Percentiles rank a stretch among this genome's conserved stretches.
Evolutionary conservation across 1,284 basidiomycete genomes (phyloP).

Genomic region (Malassezia sp.): DNA sequence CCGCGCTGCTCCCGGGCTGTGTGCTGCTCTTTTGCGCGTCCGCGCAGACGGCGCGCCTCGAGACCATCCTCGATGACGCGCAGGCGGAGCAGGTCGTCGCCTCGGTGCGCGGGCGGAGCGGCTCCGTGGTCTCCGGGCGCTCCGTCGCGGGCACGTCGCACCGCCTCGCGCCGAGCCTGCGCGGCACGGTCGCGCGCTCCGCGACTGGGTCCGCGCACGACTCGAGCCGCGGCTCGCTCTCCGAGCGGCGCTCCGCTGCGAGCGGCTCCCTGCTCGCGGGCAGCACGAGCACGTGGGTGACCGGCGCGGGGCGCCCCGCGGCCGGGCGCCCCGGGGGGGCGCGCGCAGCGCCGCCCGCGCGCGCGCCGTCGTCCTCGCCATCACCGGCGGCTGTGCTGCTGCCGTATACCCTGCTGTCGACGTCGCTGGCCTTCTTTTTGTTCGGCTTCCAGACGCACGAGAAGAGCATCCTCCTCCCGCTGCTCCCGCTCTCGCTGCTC

Average conservation of each 20-base stretch:
- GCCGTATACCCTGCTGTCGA: constrained; percentile 38
- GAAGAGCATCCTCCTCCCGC: constrained; percentile 77
- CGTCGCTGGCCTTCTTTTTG: constrained; percentile 69
- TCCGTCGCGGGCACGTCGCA: neutral
- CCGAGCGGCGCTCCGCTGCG: constrained; percentile 19
- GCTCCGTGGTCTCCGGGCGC: constrained; percentile 14
- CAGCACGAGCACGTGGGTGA: constrained; percentile 18
- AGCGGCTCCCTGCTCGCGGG: constrained; percentile 29
- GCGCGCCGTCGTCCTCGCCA: constrained; percentile 51
- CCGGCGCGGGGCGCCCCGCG: no score
- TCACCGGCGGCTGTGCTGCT: constrained; percentile 52
- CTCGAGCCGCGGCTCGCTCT: constrained; percentile 21
- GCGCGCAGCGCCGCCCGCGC: neutral
- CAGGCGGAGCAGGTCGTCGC: constrained; percentile 13
- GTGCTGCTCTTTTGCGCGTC: constrained; percentile 32
- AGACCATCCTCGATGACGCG: constrained; percentile 24
- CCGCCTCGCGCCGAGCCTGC: constrained; percentile 11
- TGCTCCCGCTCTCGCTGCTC: constrained; percentile 70
- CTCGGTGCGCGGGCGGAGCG: constrained; percentile 3
- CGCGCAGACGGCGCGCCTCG: constrained; percentile 32
- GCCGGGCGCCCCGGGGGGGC: neutral
- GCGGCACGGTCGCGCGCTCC: constrained; percentile 1
- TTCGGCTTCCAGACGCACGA: constrained; percentile 94
- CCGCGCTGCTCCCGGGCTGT: constrained; percentile 42
- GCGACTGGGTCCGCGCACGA: constrained; percentile 8